Conservation (phyloP, 192 early-diverging fungal genomes). For the Gaertneriomyces sp. region DNA sequence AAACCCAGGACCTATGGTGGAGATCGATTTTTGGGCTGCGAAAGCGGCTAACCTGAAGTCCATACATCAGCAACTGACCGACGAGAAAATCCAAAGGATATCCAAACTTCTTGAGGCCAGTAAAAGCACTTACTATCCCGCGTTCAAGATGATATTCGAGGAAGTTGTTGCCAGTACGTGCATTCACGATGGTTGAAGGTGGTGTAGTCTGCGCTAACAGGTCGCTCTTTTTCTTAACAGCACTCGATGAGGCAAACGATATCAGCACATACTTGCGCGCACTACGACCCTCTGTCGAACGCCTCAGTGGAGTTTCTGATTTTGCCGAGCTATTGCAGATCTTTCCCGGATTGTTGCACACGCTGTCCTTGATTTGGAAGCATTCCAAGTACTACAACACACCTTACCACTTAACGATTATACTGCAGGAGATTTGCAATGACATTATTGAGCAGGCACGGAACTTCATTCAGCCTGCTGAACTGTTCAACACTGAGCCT, state of each 20-base stretch:
- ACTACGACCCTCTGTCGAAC: slow-evolving; percentile 54
- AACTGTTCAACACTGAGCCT: slow-evolving; percentile 57
- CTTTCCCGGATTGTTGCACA: slow-evolving; percentile 54
- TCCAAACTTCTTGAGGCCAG: slow-evolving; percentile 48
- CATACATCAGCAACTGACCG: slow-evolving; percentile 60
- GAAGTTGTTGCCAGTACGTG: slow-evolving; percentile 57
- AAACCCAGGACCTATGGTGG: slow-evolving; percentile 62
- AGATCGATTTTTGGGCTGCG: slow-evolving; percentile 68
- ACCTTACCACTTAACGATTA: slow-evolving; percentile 50
- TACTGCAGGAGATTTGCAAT: slow-evolving; percentile 64
- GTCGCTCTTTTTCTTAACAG: slow-evolving; percentile 16
- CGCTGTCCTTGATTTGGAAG: slow-evolving; percentile 55
- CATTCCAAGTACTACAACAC: slow-evolving; percentile 62
- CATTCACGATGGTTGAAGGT: not conserved
- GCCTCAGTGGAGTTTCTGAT: slow-evolving; percentile 42
- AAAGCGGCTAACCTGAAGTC: slow-evolving; percentile 63
- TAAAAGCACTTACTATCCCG: slow-evolving; percentile 70
- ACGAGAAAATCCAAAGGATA: slow-evolving; percentile 63
- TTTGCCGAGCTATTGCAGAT: slow-evolving; percentile 57
- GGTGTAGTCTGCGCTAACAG: not conserved
- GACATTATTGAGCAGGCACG: slow-evolving; percentile 63
- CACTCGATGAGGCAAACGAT: slow-evolving; percentile 60
- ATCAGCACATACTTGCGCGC: slow-evolving; percentile 56
- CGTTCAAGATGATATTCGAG: slow-evolving; percentile 61
- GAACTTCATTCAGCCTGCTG: slow-evolving; percentile 53